Base-by-base conservation (phyloP, 2,329 filamentous ascomycete genomes). In the Clarireedia homoeocarpa region DNA sequence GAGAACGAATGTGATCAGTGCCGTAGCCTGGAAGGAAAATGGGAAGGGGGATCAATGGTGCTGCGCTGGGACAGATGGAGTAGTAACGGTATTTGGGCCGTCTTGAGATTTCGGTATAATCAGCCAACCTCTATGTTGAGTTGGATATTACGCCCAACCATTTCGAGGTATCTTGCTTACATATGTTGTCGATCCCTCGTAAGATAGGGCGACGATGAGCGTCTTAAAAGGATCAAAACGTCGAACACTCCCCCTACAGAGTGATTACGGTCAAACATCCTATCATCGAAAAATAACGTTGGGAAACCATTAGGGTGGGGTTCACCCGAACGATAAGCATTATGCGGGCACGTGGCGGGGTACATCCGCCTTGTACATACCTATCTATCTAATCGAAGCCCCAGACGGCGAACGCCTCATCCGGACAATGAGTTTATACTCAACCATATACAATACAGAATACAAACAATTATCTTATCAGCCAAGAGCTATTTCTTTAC, bases 31-130 rank as follows among this genome's bases (percentile, higher is more conserved):
- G 83, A 78, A 79, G 56, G 80, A 84, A 30, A 73, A 74, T 49
- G 82, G 83, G 17, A 82, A 80, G 70, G 82, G 82, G 5, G 78
- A 84, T 58, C 81, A 85, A 67, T 85, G 82, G 66, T 84, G 82
- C 59, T 82, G 81, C 12, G 82, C 81, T 40, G 82, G 82, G n/a
- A 83, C 80, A 24, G 84, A 82, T 50, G 83, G 83, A 5, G 73
- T 82, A 15, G 82, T 84, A n/a, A 84, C 82, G 0, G 81, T 85
- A 10, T 86, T 81, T 69, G 81, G 81, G 30, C 69, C 45, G 12
- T 24, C 53, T 36, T 55, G 23, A 51, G 24, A 20, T 45, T 17
- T 20, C n/a, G 17, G 40, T 9, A 44, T 20, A 23, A 5, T 23
- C 2, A 44, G 6, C 9, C 40, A 24, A 17, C 14, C 30, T 48